Conservation (phyloP, 2,329 filamentous ascomycete species). For the Nothophoma quercina region DNA sequence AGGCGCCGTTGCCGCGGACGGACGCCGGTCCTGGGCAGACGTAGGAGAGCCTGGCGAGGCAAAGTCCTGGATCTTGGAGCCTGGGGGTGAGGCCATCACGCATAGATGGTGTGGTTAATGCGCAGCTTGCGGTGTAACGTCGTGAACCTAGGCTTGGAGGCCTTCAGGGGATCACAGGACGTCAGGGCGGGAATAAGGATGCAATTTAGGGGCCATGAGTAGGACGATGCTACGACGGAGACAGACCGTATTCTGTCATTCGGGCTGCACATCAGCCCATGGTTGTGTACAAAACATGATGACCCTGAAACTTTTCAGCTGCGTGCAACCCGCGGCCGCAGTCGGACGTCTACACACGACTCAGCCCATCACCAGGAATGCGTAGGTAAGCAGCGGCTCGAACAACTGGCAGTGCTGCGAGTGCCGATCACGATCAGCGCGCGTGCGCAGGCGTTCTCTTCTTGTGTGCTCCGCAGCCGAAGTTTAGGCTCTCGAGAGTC, state of each 20-base stretch:
- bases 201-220: constrained; percentile 5
- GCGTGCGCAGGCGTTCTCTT: constrained; percentile 1
- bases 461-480: background rate
- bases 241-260: background rate
- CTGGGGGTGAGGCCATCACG: constrained; percentile 38
- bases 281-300: constrained; percentile 4
- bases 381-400: background rate
- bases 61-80: constrained; percentile 44
- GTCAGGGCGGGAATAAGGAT: constrained; percentile 5
- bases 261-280: constrained; percentile 2
- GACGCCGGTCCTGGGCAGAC: constrained; percentile 12
- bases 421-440: constrained; percentile 10
- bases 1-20: constrained; percentile 17
- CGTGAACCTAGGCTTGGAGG: background rate
- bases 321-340: constrained; percentile 3
- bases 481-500: background rate
- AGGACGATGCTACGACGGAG: constrained; percentile 6
- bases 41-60: constrained; percentile 31
- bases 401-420: background rate
- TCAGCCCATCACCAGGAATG: background rate
- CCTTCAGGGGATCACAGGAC: constrained; percentile 1
- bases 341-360: background rate
- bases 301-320: constrained; percentile 8
- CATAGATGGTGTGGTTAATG: background rate
- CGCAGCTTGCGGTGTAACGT: background rate